Evolutionary conservation across 257 asterid species (phyloP).

Genomic region (Solanum ossicruentum): DNA sequence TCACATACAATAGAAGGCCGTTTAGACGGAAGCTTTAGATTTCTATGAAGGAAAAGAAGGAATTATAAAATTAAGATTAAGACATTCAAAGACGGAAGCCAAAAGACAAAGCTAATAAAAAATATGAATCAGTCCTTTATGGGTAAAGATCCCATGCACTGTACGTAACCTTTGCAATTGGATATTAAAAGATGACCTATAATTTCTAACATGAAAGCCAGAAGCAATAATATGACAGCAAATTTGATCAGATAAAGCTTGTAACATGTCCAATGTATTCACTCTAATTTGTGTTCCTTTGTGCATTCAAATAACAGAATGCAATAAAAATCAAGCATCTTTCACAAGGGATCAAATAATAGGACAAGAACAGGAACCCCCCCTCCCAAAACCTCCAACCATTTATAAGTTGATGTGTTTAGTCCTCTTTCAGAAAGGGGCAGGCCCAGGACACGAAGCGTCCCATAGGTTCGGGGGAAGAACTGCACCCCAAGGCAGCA

Average conservation of each 20-base stretch:
- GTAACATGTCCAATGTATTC: neutral
- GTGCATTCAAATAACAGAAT: neutral
- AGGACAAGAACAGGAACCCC: too few relatives aligned
- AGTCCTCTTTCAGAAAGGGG: too few relatives aligned
- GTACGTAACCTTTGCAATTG: neutral
- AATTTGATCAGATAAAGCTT: neutral
- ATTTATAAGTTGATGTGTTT: too few relatives aligned
- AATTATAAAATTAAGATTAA: neutral
- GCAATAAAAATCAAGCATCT: neutral
- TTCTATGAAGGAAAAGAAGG: constrained; percentile 28
- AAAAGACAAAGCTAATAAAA: neutral
- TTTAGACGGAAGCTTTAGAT: constrained; percentile 84
- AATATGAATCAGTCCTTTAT: neutral
- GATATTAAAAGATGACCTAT: neutral
- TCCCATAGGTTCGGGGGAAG: too few relatives aligned
- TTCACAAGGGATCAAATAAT: too few relatives aligned
- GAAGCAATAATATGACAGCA: neutral
- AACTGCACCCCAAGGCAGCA: too few relatives aligned
- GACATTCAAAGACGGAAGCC: neutral
- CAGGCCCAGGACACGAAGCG: too few relatives aligned
- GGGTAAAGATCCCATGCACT: neutral
- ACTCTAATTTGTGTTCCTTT: neutral
- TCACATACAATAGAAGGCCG: constrained; percentile 87
- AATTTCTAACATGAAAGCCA: neutral
- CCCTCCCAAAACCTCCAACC: too few relatives aligned